A percentile compares a stretch with the other conserved stretches of the same genome.
phyloP scores from a whole-genome alignment of 2,329 filamentous ascomycete species.

The Diplocarpon mali region DNA sequence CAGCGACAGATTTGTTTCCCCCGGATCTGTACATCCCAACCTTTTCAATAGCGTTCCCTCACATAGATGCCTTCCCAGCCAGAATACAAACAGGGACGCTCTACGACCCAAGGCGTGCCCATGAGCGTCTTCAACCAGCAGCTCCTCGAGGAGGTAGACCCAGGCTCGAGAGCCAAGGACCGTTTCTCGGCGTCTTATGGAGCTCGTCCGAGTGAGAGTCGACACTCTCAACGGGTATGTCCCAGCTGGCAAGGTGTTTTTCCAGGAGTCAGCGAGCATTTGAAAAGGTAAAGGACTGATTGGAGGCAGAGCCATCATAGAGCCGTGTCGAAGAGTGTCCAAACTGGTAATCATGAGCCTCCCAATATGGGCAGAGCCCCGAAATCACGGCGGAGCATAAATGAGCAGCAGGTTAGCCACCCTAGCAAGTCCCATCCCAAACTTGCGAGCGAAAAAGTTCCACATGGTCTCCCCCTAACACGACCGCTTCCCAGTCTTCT shows the following conservation, averaged over 20 bases:
- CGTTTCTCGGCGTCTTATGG: neutral
- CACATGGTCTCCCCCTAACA: too few species aligned
- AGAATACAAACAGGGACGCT: conserved; percentile 1
- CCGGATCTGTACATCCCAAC: neutral
- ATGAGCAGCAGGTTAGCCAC: conserved; percentile 1
- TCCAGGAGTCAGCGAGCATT: too few species aligned
- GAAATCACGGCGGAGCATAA: conserved; percentile 1
- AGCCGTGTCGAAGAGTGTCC: neutral
- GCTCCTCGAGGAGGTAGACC: conserved; percentile 1
- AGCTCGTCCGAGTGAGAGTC: neutral
- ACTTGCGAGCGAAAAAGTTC: too few species aligned
- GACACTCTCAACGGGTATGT: neutral
- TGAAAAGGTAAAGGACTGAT: neutral
- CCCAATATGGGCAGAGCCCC: neutral
- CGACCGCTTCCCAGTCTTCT: neutral
- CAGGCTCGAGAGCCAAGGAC: neutral
- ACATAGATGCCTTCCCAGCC: neutral
- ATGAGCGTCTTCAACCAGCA: conserved; percentile 10
- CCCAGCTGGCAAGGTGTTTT: too few species aligned
- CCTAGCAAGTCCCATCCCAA: too few species aligned
- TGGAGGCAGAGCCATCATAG: neutral
- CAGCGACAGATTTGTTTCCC: neutral
- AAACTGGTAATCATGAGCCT: neutral
- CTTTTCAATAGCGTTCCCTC: neutral
- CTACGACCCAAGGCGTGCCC: conserved; percentile 1